Conservation (phyloP, 345 rosid species). For the Dipteronia dyeriana region DNA sequence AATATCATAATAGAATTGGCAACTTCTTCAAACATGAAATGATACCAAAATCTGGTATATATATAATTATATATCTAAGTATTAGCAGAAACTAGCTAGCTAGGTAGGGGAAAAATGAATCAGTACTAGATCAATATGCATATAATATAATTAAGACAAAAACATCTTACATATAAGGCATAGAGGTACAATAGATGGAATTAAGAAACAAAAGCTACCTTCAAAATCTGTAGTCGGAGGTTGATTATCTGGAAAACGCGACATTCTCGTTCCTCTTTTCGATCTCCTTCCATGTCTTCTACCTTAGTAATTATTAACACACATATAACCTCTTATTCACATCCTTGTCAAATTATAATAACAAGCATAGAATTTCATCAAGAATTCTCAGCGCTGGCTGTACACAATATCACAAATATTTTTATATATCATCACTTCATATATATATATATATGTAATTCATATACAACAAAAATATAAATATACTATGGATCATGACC, state of each 20-base stretch:
- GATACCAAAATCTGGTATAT: neutral
- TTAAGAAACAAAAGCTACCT: constrained; percentile 15
- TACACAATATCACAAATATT: constrained; percentile 19
- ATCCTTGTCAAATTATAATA: constrained; percentile 2
- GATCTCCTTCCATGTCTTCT: constrained; percentile 19
- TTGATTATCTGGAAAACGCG: neutral
- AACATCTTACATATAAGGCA: constrained; percentile 27
- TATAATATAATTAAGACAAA: neutral
- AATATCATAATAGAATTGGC: too few relatives aligned
- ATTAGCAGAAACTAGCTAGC: neutral
- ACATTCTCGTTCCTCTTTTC: neutral
- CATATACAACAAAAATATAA: neutral
- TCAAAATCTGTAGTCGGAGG: constrained; percentile 10
- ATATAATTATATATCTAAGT: neutral
- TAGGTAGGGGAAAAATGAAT: neutral
- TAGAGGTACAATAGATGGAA: neutral
- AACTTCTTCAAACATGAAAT: constrained; percentile 9
- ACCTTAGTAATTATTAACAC: neutral
- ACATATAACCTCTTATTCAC: constrained; percentile 8
- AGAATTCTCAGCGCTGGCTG: constrained; percentile 15
- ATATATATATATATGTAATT: neutral
- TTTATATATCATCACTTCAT: constrained; percentile 2
- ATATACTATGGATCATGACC: constrained; percentile 47
- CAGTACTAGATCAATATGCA: neutral
- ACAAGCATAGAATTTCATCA: constrained; percentile 21